Evolutionary conservation across 768 basidiomycete species (phyloP).

Genomic region (Suillus americanus): DNA sequence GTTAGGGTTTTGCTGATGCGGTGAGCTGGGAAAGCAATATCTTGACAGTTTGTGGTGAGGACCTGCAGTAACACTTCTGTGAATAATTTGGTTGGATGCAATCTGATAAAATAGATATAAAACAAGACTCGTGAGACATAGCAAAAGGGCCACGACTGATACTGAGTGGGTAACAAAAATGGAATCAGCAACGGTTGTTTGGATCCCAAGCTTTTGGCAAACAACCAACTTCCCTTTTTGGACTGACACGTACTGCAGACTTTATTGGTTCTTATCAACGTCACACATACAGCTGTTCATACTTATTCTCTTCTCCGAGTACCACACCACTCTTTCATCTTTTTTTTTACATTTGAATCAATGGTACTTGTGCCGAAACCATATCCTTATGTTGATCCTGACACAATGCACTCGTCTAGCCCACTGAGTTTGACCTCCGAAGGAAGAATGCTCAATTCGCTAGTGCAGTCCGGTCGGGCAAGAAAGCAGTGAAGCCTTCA

Average conservation of each 20-base stretch:
- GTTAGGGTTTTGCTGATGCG: too few relatives aligned
- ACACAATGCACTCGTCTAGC: slow-evolving; percentile 38
- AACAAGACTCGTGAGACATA: too few relatives aligned
- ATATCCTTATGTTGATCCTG: background rate
- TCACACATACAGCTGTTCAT: slow-evolving; percentile 7
- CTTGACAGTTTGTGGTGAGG: too few relatives aligned
- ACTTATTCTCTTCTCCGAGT: slow-evolving; percentile 5
- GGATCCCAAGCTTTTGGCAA: slow-evolving; percentile 28
- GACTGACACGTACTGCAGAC: slow-evolving; percentile 17
- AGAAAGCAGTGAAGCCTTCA: slow-evolving; percentile 72
- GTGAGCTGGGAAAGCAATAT: too few relatives aligned
- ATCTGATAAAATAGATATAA: too few relatives aligned
- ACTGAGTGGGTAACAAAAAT: too few relatives aligned
- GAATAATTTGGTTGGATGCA: too few relatives aligned
- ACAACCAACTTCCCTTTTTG: slow-evolving; percentile 14
- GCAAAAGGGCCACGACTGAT: too few relatives aligned
- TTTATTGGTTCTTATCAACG: slow-evolving; percentile 1
- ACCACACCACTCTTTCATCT: slow-evolving; percentile 31
- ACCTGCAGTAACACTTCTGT: too few relatives aligned
- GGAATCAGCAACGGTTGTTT: slow-evolving; percentile 23
- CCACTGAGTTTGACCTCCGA: slow-evolving; percentile 81
- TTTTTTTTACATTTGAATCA: background rate
- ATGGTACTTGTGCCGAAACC: slow-evolving; percentile 31
- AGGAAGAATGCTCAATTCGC: slow-evolving; percentile 82
- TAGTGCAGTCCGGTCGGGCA: slow-evolving; percentile 67